Evolutionary conservation across 2,329 filamentous ascomycete genomes (phyloP).

Genomic region (Trichophyton simii): DNA sequence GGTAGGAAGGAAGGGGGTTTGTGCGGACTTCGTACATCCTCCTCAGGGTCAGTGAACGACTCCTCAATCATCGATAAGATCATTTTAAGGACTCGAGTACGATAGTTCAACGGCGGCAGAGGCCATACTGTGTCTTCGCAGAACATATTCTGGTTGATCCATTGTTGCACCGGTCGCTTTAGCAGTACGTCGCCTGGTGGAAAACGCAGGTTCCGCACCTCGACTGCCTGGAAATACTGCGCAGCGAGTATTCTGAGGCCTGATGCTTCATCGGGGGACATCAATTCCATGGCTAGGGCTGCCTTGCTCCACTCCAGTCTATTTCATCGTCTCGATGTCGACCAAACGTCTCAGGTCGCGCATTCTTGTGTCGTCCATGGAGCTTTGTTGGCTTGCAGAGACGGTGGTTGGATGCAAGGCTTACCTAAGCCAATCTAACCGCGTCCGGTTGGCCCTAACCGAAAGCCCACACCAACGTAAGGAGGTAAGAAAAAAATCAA

Average conservation of each 20-base stretch:
- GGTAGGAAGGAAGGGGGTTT: conserved; percentile 2
- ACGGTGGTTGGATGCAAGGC: not conserved
- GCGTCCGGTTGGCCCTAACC: conserved; percentile 24
- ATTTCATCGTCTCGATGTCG: not conserved
- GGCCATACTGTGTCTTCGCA: conserved; percentile 42
- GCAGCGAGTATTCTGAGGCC: conserved; percentile 33
- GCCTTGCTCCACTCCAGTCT: not conserved
- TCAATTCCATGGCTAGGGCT: not conserved
- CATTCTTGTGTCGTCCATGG: not conserved
- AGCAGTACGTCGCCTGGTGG: conserved; percentile 49
- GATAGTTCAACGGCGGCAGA: conserved; percentile 57
- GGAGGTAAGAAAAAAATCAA: conserved; percentile 29
- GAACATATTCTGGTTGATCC: conserved; percentile 56
- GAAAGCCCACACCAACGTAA: conserved; percentile 27
- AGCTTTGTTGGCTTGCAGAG: not conserved
- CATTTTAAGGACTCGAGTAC: conserved; percentile 58
- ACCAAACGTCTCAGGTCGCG: not conserved
- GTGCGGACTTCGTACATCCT: conserved; percentile 52
- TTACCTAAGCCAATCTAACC: not conserved
- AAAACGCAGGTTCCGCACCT: conserved; percentile 48
- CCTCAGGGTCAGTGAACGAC: conserved; percentile 66
- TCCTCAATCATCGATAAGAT: conserved; percentile 58
- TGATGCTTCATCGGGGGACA: not conserved
- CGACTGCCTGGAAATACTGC: conserved; percentile 71
- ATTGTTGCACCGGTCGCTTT: conserved; percentile 49